A percentile compares a stretch with the other conserved stretches of the same genome.
Evolutionary conservation across 768 basidiomycete genomes (phyloP).

Genomic region (Lactarius indigo): DNA sequence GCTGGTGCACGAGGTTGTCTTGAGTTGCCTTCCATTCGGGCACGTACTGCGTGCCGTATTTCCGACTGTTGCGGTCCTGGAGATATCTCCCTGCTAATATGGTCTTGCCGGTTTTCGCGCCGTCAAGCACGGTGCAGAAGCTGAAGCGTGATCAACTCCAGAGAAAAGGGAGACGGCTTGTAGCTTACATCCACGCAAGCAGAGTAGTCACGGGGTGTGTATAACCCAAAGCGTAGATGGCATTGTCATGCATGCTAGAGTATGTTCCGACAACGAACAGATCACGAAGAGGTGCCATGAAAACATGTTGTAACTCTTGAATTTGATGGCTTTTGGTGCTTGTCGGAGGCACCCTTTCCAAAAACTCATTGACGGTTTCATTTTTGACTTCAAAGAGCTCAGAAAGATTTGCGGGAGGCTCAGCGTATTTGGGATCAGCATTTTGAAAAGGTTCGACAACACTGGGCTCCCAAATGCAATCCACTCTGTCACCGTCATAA

Average conservation of each 20-base stretch:
- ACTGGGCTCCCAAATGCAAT: conserved; percentile 54
- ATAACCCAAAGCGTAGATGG: conserved; percentile 54
- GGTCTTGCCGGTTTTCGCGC: conserved; percentile 54
- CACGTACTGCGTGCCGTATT: conserved; percentile 27
- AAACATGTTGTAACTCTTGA: conserved; percentile 42
- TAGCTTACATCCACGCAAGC: conserved; percentile 52
- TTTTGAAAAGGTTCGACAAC: conserved; percentile 55
- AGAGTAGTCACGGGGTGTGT: conserved; percentile 43
- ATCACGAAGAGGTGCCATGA: conserved; percentile 50
- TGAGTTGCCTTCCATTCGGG: conserved; percentile 31
- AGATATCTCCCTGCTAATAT: conserved; percentile 36
- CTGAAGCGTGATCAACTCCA: conserved; percentile 27
- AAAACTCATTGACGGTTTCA: conserved; percentile 44
- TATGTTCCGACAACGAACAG: conserved; percentile 50
- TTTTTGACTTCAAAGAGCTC: conserved; percentile 42
- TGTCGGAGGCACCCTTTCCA: conserved; percentile 29
- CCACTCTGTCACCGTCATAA: conserved; percentile 65
- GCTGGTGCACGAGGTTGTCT: not conserved
- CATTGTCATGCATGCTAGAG: conserved; percentile 49
- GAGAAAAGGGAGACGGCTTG: not conserved
- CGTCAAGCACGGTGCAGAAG: conserved; percentile 56
- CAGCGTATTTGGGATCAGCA: conserved; percentile 46
- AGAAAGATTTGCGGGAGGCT: conserved; percentile 45
- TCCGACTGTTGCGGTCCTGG: conserved; percentile 13
- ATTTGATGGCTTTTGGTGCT: conserved; percentile 31